Base-by-base conservation (phyloP, 805 yeast genomes). In the Kazachstania africana region DNA sequence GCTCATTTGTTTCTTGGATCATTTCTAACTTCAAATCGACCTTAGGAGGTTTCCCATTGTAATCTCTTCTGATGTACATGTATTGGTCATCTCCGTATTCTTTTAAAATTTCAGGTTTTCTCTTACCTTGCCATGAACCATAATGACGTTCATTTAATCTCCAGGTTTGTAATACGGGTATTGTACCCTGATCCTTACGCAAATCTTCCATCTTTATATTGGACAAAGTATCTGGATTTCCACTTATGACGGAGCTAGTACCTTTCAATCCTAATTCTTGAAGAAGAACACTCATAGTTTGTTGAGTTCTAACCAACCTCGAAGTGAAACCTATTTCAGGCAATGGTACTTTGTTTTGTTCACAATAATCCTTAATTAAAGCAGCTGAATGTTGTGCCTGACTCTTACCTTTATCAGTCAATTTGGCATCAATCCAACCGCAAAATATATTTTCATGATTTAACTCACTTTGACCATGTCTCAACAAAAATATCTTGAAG, bases 381-480 rank as follows among this genome's bases (percentile, higher is more conserved):
- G 63, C 62, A 16, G 82, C 84, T 23, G 84, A 76, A 41, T 69
- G 61, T 27, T 53, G 50, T 15, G 93, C 93, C 55, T 81, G 91
- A 38, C 62, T 58, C 41, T 64, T 60, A 29, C 94, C 94, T 38
- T 70, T 67, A 6, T 60, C 73, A 3, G 87, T 75, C 44, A 81
- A 62, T 36, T 68, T 65, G 21, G 79, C 77, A 58, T 81, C 88
- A 19, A 78, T 74, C 94, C 94, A 81, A 13, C 94, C 94, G 54
- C 91, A 79, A 59, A 81, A 81, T 41, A 72, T 63, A 57, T 78
- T 74, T 48, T 70, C 70, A 51, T 77, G 74, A 53, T 81, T 81
- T 73, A 83, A 74, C 48, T 73, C 76, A 48, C 85, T 76, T 54
- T 81, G 81, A 4, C 94, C 94, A 63, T 81, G 94, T 58, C 94